Percentiles rank a stretch among this genome's conserved stretches.
These are phyloP conservation scores for Phytopythium cucurbitacearum DNA, from an alignment of 352 stramenopile genomes.

Conservation along the genomic window DNA sequence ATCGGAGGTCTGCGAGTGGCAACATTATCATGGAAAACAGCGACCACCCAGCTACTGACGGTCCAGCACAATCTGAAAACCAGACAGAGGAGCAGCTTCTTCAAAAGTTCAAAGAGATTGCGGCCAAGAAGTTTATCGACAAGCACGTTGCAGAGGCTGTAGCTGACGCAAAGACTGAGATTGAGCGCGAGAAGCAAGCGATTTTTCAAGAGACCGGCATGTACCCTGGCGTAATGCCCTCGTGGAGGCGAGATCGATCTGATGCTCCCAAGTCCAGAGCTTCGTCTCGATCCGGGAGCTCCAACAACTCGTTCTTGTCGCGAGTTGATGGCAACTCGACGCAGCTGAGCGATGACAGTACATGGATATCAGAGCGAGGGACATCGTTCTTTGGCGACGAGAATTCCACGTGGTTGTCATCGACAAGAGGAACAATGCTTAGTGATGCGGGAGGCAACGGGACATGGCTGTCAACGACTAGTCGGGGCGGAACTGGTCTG, in stretches of 20 bases:
- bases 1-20: constrained; percentile 41
- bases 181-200: constrained; percentile 64
- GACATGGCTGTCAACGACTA: constrained; percentile 24
- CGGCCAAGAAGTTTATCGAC: constrained; percentile 66
- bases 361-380: constrained; percentile 43
- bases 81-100: constrained; percentile 31
- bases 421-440: constrained; percentile 26
- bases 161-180: constrained; percentile 47
- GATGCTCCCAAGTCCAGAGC: background rate
- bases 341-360: constrained; percentile 34
- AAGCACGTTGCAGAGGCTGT: constrained; percentile 70
- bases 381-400: constrained; percentile 37
- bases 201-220: constrained; percentile 66
- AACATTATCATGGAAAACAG: constrained; percentile 24
- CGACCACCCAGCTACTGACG: constrained; percentile 6
- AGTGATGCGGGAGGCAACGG: constrained; percentile 21
- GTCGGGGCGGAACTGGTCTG: too few species aligned
- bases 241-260: constrained; percentile 4
- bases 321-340: constrained; percentile 29
- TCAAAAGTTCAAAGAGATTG: constrained; percentile 42
- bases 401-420: constrained; percentile 35
- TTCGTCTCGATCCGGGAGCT: constrained; percentile 9
- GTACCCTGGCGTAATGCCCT: constrained; percentile 34
- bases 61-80: background rate
- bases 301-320: constrained; percentile 17